Evolutionary conservation across 176 grass and related monocot genomes (phyloP), one percentile per base, ranked within the genome.

Genomic region (Bromus sterilis): DNA sequence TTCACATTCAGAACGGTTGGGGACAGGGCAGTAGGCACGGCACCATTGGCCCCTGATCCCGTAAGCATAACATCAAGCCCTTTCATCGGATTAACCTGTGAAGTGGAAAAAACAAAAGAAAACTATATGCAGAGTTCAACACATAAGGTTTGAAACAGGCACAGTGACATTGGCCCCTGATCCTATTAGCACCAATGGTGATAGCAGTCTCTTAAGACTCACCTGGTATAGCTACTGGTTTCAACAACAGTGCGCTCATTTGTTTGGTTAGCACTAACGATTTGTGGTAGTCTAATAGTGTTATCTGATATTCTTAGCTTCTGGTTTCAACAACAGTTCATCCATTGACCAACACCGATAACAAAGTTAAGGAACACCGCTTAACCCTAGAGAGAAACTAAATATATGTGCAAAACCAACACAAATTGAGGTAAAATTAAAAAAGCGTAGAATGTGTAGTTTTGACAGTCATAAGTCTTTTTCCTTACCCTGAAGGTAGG

Each of bases 1-100:
- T 86, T 81, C 67, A 98, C 70, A 84, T 84, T 93, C 65, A 94
- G 71, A 91, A 94, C 25, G 62, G 95, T 84, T 56, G 95, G 95
- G 74, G 95, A 94, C 44, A 98, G 89, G 66, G 92, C 93, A 75
- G 88, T 91, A 86, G 95, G 95, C 35, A 78, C 65, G 46, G 55
- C 85, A 23, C 79, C 89, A 63, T 76, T 86, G 75, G 85, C 74
- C 46, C 84, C 91, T 86, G 92, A 97, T 69, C 90, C 92, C 73
- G 78, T 78, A 46, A 98, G 78, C 39, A 62, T 88, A 59, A 94
- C 78, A 55, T 59, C 86, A 75, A 98, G 83, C 43, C 95, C 95
- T 69, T 86, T 91, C 37, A 67, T 70, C 29, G 95, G 95, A 79
- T 89, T 88, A 91, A 94, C 86, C 95, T 98, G 76, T 55, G 25